Percentiles rank a stretch among this genome's conserved stretches.
phyloP scores from a whole-genome alignment of 768 basidiomycete species.

The Lactarius vividus region DNA sequence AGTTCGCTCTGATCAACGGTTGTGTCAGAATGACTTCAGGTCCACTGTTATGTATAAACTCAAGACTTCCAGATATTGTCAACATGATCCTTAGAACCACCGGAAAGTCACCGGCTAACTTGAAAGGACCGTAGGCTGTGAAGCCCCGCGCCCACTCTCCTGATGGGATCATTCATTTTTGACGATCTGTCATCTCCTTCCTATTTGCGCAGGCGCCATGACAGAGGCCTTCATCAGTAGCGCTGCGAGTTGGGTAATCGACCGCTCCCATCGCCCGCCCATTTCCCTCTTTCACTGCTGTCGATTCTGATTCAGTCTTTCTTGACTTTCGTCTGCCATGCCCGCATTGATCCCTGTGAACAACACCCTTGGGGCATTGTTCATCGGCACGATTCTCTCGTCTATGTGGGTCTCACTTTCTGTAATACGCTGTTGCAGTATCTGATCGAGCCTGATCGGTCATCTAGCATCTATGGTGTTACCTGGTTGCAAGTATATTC shows the following conservation, averaged over 20 bases:
- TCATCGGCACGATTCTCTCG: conserved; percentile 1
- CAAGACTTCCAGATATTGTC: background rate
- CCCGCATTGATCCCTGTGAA: background rate
- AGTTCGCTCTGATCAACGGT: background rate
- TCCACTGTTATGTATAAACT: background rate
- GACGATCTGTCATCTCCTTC: background rate
- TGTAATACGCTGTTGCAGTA: background rate
- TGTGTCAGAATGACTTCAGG: background rate
- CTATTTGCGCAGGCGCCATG: background rate
- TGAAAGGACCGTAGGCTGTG: background rate
- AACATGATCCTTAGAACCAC: background rate
- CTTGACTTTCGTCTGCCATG: background rate
- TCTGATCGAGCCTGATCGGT: background rate
- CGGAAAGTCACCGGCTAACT: background rate
- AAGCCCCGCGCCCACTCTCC: no score
- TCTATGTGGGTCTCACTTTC: background rate
- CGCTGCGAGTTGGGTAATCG: background rate
- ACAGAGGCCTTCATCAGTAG: background rate
- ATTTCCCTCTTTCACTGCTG: background rate
- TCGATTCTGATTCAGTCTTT: background rate
- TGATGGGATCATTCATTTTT: background rate
- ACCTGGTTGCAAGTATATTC: conserved; percentile 13
- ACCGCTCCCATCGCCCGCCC: background rate
- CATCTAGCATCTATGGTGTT: conserved; percentile 3
- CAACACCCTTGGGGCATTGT: background rate